Percentiles rank a stretch among this genome's conserved stretches.
Evolutionary conservation across 352 stramenopile species (phyloP).

Genomic region (Pythium oligandrum): DNA sequence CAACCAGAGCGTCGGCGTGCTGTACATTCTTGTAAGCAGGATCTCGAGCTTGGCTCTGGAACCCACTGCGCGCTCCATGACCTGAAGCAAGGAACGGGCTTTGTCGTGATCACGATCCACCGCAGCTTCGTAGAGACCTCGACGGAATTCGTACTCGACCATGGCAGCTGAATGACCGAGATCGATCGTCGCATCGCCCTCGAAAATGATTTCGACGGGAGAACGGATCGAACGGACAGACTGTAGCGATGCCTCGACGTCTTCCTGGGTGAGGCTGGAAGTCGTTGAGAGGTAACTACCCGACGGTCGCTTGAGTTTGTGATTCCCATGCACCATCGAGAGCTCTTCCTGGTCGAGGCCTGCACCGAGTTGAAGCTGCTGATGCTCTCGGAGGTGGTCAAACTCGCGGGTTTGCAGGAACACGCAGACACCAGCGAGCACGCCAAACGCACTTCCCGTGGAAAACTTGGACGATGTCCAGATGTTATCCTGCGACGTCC

Average conservation of each 20-base stretch:
- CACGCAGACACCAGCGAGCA: slow-evolving; percentile 29
- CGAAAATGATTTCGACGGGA: not conserved
- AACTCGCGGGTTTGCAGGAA: slow-evolving; percentile 61
- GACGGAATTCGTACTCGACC: slow-evolving; percentile 44
- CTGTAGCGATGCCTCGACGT: slow-evolving; percentile 1
- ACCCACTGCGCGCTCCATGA: slow-evolving; percentile 46
- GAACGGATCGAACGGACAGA: not conserved
- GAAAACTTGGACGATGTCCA: slow-evolving; percentile 9
- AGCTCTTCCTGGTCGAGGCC: slow-evolving; percentile 34
- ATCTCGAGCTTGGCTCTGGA: slow-evolving; percentile 62
- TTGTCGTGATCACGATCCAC: slow-evolving; percentile 34
- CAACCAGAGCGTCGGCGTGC: slow-evolving; percentile 44
- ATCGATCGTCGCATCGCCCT: slow-evolving; percentile 1
- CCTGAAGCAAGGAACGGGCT: slow-evolving; percentile 38
- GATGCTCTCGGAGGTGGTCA: slow-evolving; percentile 51
- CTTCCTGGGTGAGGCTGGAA: slow-evolving; percentile 4
- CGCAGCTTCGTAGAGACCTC: slow-evolving; percentile 43
- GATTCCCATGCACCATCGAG: not conserved
- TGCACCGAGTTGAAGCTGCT: slow-evolving; percentile 56
- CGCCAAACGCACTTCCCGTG: not conserved
- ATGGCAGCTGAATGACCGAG: slow-evolving; percentile 5
- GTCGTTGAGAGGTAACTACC: not conserved
- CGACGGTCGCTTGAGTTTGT: not conserved
- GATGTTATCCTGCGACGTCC: slow-evolving; percentile 21
- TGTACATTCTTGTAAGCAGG: slow-evolving; percentile 70